Conservation (phyloP, 352 stramenopile genomes). For the Phytophthora podocarpi region DNA sequence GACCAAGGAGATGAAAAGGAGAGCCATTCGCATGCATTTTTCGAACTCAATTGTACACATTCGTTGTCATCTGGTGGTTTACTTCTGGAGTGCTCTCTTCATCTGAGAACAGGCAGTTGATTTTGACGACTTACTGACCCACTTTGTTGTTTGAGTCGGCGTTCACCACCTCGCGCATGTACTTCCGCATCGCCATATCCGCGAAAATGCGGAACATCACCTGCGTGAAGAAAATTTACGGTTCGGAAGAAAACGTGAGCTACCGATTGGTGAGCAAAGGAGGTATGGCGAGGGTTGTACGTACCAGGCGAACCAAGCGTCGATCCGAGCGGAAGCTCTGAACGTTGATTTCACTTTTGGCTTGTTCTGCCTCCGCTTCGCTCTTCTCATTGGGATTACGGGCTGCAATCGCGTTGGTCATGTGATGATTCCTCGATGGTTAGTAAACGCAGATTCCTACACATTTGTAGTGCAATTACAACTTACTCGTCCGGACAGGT, state of each 20-base stretch:
- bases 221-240: slow-evolving; percentile 26
- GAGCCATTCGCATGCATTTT: slow-evolving; percentile 15
- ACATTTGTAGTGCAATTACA: too few relatives aligned
- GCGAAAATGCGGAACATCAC: slow-evolving; percentile 74
- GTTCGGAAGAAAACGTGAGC: too few relatives aligned
- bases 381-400: slow-evolving; percentile 55
- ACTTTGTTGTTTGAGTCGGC: slow-evolving; percentile 9
- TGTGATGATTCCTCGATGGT: neutral
- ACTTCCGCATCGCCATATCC: slow-evolving; percentile 72
- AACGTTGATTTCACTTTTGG: slow-evolving; percentile 68
- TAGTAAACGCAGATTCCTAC: too few relatives aligned
- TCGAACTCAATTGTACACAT: slow-evolving; percentile 27
- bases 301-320: slow-evolving; percentile 70
- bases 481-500: slow-evolving; percentile 55
- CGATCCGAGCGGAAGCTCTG: slow-evolving; percentile 86
- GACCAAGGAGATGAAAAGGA: neutral
- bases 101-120: slow-evolving; percentile 2
- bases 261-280: too few relatives aligned
- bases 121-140: neutral
- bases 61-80: slow-evolving; percentile 4
- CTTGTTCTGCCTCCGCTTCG: slow-evolving; percentile 54
- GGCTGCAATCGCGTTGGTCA: slow-evolving; percentile 23
- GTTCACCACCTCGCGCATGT: slow-evolving; percentile 49
- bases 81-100: slow-evolving; percentile 4
- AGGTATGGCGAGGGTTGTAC: too few relatives aligned